Base-by-base conservation (phyloP, 1,284 basidiomycete species). In the Ustilago xerochloae region DNA sequence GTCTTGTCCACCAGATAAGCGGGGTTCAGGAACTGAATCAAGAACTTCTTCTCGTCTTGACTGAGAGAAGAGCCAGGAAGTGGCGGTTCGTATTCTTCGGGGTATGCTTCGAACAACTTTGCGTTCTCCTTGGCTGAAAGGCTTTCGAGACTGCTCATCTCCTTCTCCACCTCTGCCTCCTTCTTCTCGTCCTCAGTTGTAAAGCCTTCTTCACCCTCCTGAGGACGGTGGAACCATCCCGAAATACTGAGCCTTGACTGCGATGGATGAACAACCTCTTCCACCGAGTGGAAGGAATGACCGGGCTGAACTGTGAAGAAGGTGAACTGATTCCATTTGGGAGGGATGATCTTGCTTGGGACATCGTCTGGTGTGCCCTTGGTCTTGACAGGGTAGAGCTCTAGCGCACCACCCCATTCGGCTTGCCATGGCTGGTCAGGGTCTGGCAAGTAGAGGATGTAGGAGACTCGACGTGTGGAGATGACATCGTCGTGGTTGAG, bases 381-480 rank as follows among this genome's bases (percentile, higher is more conserved):
- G 45, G 65, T 71, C 54, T 77, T 77, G 59, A 83, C 80, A 16
- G 93, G 93, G 85, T 97, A 99, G n/a, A 99, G 88, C 85, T 98
- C 96, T 51, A 99, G 88, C 3, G 94, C 92, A 24, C 96, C 96
- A 39, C 96, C 96, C 91, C 92, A 97, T 72, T 92, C 84, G 5
- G 85, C 88, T 84, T 91, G 89, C 90, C 90, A 91, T 26, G 86
- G 85, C 73, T 87, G 86, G 26, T 90, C 86, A 29, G 91, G 94
- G 70, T 96, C 90, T 24, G 96, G 94, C 87, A 98, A 92, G 86
- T 99, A 99, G 53, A 98, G 91, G 85, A 99, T 97, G 86, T 96
- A 99, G 1, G 94, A 97, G 56, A 98, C 92, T 53, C 94, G 90
- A 35, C 96, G 92, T 3, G 94, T 90, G 56, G 94, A 94, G 84